phyloP scores from a whole-genome alignment of 2,329 filamentous ascomycete genomes.

The Botrytis fragariae region DNA sequence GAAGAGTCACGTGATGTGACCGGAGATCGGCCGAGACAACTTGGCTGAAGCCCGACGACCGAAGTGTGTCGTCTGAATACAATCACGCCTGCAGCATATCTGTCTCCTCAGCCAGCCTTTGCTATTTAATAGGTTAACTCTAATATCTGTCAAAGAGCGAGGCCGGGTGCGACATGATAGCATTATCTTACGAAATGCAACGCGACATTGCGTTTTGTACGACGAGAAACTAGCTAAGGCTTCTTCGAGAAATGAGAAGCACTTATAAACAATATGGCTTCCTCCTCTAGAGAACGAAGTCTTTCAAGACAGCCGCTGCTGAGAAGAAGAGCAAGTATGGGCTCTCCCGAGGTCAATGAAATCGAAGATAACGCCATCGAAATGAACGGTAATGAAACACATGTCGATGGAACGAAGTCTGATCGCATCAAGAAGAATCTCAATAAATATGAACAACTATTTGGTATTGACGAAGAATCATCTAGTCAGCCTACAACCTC shows the following conservation, averaged over 20 bases:
- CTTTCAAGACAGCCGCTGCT: constrained; percentile 6
- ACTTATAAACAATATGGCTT: constrained; percentile 4
- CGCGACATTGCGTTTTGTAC: constrained; percentile 4
- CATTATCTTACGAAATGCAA: neutral
- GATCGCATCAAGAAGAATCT: constrained; percentile 29
- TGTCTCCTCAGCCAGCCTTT: neutral
- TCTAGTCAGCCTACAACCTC: constrained; percentile 43
- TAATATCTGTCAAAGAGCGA: neutral
- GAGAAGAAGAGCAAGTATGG: constrained; percentile 1
- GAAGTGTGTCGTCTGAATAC: neutral
- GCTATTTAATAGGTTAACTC: neutral
- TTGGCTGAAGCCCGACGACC: neutral
- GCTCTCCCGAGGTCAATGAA: constrained; percentile 5
- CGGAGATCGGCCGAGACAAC: neutral
- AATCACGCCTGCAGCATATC: neutral
- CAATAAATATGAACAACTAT: constrained; percentile 40
- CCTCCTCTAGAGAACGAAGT: neutral
- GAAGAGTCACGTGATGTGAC: neutral
- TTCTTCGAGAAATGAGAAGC: neutral
- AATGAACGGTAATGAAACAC: constrained; percentile 18
- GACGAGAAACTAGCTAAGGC: neutral
- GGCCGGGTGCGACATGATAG: neutral
- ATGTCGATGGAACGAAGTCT: constrained; percentile 21
- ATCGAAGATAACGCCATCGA: constrained; percentile 19
- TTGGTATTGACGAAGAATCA: constrained; percentile 40